Conservation (phyloP, 2,329 filamentous ascomycete genomes). For the Penicillium brasilianum region DNA sequence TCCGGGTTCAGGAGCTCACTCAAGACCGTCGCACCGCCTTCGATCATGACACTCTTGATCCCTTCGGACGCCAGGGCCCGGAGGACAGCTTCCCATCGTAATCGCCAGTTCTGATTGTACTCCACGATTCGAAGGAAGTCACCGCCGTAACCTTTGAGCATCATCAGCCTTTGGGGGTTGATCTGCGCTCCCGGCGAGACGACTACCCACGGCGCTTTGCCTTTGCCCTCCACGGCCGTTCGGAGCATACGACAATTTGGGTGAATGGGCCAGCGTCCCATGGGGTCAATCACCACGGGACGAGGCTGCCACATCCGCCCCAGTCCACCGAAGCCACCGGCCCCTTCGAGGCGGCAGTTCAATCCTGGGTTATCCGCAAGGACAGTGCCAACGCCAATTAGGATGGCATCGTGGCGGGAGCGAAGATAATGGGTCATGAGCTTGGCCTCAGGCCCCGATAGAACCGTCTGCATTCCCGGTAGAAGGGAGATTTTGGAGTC, state of each 20-base stretch:
- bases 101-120: slow-evolving; percentile 50
- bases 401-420: slow-evolving; percentile 79
- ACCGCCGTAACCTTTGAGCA: slow-evolving; percentile 53
- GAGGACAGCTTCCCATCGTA: slow-evolving; percentile 70
- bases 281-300: slow-evolving; percentile 82
- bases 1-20: slow-evolving; percentile 74
- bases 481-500: slow-evolving; percentile 78
- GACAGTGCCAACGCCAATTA: slow-evolving; percentile 83
- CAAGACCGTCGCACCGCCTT: slow-evolving; percentile 83
- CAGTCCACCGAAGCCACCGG: slow-evolving; percentile 60
- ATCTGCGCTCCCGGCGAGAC: slow-evolving; percentile 55
- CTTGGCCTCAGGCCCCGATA: slow-evolving; percentile 84
- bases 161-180: slow-evolving; percentile 52
- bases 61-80: slow-evolving; percentile 62
- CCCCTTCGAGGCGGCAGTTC: slow-evolving; percentile 75
- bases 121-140: slow-evolving; percentile 51
- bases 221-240: slow-evolving; percentile 67
- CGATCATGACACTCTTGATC: slow-evolving; percentile 83
- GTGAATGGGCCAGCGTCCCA: slow-evolving; percentile 70
- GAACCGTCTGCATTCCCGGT: slow-evolving; percentile 77
- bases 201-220: slow-evolving; percentile 75
- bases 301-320: slow-evolving; percentile 69
- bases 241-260: slow-evolving; percentile 67
- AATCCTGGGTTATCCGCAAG: slow-evolving; percentile 82
- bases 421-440: slow-evolving; percentile 93